Conservation (phyloP, 108 stramenopile genomes). For the Fragilariopsis cylindrus region DNA sequence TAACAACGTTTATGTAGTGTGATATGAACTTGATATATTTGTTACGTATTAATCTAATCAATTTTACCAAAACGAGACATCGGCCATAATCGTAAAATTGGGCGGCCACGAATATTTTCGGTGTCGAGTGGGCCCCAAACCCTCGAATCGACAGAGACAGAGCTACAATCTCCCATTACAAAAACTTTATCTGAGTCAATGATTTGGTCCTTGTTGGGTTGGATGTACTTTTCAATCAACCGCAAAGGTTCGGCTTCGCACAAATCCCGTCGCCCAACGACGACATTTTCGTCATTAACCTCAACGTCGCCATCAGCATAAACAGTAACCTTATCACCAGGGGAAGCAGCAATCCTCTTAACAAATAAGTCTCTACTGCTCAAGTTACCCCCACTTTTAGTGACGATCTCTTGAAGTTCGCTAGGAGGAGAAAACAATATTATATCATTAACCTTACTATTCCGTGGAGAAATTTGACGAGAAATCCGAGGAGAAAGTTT, state of each 20-base stretch:
- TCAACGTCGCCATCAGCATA: slow-evolving; percentile 35
- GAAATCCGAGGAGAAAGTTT: slow-evolving; percentile 49
- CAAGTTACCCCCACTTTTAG: slow-evolving; percentile 40
- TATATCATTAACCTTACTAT: slow-evolving; percentile 38
- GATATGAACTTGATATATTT: background rate
- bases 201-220: slow-evolving; percentile 18
- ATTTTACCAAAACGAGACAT: slow-evolving; percentile 33
- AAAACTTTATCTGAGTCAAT: slow-evolving; percentile 36
- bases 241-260: slow-evolving; percentile 48
- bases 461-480: background rate
- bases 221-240: slow-evolving; percentile 45
- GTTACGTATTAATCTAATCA: background rate
- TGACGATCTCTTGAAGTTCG: slow-evolving; percentile 42
- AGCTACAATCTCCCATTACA: slow-evolving; percentile 67
- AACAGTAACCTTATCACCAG: slow-evolving; percentile 57
- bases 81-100: slow-evolving; percentile 48
- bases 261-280: slow-evolving; percentile 29
- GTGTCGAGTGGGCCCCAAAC: slow-evolving; percentile 60
- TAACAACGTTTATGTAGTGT: too few relatives aligned
- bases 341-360: slow-evolving; percentile 60
- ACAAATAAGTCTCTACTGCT: slow-evolving; percentile 57
- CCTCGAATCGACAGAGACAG: slow-evolving; percentile 65
- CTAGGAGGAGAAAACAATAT: slow-evolving; percentile 56
- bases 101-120: slow-evolving; percentile 47
- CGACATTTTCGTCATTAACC: slow-evolving; percentile 38